Conservation (phyloP, 352 stramenopile genomes). For the Pythium scleroteichum region DNA sequence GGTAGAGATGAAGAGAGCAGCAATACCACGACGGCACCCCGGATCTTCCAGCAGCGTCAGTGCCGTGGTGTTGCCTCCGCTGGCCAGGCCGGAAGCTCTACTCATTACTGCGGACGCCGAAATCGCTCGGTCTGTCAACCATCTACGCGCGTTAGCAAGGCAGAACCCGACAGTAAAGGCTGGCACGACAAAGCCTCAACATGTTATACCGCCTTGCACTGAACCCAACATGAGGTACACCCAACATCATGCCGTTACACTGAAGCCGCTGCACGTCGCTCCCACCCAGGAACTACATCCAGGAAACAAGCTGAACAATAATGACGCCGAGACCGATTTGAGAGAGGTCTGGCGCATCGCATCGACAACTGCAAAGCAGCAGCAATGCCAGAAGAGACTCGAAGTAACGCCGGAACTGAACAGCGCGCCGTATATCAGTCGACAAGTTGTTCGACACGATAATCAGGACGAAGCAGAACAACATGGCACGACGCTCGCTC, state of each 20-base stretch:
- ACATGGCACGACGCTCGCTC: conserved; percentile 35
- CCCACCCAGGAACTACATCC: too few species aligned
- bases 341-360: conserved; percentile 2
- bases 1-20: background rate
- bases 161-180: background rate
- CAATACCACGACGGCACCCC: background rate
- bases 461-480: background rate
- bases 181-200: background rate
- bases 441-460: background rate
- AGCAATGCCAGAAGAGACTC: conserved; percentile 1
- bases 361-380: background rate
- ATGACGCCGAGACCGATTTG: background rate
- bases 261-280: background rate
- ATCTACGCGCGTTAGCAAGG: background rate
- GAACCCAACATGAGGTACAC: too few species aligned
- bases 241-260: background rate
- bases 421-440: too few species aligned
- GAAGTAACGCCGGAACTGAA: background rate
- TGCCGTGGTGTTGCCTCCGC: background rate
- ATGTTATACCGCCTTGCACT: too few species aligned
- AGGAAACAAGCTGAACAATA: background rate
- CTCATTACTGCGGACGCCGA: background rate
- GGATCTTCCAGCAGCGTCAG: background rate
- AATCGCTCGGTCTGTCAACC: background rate
- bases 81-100: background rate